phyloP scores from a whole-genome alignment of 2,329 filamentous ascomycete genomes.

The Thielaviopsis populi region DNA sequence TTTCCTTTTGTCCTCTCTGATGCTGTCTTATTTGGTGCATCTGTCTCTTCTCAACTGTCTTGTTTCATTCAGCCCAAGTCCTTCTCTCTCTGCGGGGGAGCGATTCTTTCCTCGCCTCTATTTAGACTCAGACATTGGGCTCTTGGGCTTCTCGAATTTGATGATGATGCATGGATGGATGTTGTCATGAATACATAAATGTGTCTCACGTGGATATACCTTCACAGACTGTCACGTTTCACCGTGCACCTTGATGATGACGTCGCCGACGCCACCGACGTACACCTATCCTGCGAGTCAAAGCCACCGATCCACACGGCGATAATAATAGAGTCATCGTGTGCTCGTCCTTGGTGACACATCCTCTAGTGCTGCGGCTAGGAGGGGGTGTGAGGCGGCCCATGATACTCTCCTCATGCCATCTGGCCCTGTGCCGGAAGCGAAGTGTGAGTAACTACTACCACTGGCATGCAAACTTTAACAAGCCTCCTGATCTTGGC shows the following conservation, averaged over 20 bases:
- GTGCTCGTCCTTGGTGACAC: not conserved
- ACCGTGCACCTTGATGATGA: not conserved
- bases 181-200: not conserved
- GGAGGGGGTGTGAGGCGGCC: not conserved
- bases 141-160: not conserved
- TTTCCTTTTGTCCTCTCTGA: not conserved
- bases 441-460: not conserved
- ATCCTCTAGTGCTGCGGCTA: not conserved
- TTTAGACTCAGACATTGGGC: not conserved
- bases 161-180: too few species aligned
- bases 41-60: not conserved
- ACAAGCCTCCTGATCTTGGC: not conserved
- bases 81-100: not conserved
- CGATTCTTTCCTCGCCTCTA: not conserved
- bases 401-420: not conserved
- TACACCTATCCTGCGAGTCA: not conserved
- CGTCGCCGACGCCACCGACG: not conserved
- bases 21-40: not conserved
- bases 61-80: conserved; percentile 2
- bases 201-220: not conserved
- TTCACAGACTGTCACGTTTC: not conserved
- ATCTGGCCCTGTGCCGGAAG: not conserved
- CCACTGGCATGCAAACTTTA: not conserved
- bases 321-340: not conserved
- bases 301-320: not conserved